phyloP scores from a whole-genome alignment of 257 asterid species.

The Lavandula angustifolia region DNA sequence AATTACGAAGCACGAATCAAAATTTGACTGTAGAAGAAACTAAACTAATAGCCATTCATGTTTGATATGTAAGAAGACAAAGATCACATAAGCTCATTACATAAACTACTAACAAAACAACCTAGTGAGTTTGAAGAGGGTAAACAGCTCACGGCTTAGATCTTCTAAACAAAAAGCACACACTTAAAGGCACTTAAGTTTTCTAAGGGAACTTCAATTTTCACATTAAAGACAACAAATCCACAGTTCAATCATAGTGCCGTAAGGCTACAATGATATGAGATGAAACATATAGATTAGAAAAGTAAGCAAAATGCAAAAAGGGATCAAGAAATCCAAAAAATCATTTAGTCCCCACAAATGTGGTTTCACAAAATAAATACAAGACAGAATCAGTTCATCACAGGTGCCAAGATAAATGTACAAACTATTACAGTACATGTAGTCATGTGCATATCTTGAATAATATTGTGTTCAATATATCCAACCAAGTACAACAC shows the following conservation, averaged over 20 bases:
- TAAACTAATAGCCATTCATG: no score
- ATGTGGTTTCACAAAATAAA: slow-evolving; percentile 34
- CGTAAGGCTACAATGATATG: background rate
- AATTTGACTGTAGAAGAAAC: no score
- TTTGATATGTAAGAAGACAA: no score
- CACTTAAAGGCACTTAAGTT: background rate
- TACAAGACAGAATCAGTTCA: slow-evolving; percentile 38
- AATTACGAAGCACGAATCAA: no score
- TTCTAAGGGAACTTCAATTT: slow-evolving; percentile 2
- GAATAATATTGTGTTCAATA: slow-evolving; percentile 32
- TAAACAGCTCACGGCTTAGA: background rate
- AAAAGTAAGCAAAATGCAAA: slow-evolving; percentile 10
- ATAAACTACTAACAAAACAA: background rate
- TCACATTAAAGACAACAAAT: slow-evolving; percentile 15
- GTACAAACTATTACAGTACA: slow-evolving; percentile 54
- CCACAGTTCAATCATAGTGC: slow-evolving; percentile 15
- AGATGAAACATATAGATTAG: slow-evolving; percentile 10
- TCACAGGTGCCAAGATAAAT: slow-evolving; percentile 41
- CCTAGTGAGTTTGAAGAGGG: no score
- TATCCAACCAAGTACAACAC: slow-evolving; percentile 44
- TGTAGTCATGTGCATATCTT: slow-evolving; percentile 38
- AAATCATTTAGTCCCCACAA: slow-evolving; percentile 29
- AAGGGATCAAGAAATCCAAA: slow-evolving; percentile 21
- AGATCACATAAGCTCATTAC: no score
- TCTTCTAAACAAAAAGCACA: background rate